These are phyloP conservation scores for Cephalotrichum gorgonifer DNA, from an alignment of 2,329 filamentous ascomycete genomes.

Conservation along the genomic window DNA sequence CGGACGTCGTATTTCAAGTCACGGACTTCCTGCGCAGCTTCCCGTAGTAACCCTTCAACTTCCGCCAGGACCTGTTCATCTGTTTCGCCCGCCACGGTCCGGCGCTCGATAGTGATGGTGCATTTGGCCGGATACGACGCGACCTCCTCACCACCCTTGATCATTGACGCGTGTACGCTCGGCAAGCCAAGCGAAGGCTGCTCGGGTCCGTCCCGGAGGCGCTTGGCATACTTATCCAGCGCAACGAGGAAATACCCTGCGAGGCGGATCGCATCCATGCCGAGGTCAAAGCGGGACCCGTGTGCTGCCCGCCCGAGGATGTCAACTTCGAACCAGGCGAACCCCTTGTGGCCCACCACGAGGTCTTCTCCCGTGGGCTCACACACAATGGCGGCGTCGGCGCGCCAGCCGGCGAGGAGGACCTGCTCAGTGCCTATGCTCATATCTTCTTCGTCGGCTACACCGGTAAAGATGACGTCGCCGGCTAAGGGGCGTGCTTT, in stretches of 20 bases:
- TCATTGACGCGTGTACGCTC: constrained; percentile 34
- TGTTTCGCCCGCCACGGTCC: constrained; percentile 34
- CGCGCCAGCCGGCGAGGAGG: constrained; percentile 38
- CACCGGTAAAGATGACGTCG: constrained; percentile 40
- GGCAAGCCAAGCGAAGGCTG: constrained; percentile 24
- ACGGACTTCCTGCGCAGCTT: constrained; percentile 18
- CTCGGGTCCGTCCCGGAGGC: constrained; percentile 16
- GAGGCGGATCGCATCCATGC: constrained; percentile 37
- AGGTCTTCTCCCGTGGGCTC: constrained; percentile 35
- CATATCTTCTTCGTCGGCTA: constrained; percentile 41
- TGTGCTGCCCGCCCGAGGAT: constrained; percentile 30
- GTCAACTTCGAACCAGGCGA: constrained; percentile 32
- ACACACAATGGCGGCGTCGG: constrained; percentile 38
- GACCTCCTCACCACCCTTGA: constrained; percentile 38
- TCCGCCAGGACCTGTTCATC: constrained; percentile 23
- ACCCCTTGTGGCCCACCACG: constrained; percentile 38
- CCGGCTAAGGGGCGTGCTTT: constrained; percentile 29
- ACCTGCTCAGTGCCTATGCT: constrained; percentile 41
- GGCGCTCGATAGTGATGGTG: constrained; percentile 34
- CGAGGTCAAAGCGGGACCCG: constrained; percentile 30
- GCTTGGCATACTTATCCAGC: constrained; percentile 28
- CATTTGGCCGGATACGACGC: constrained; percentile 41
- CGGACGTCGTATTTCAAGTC: constrained; percentile 29
- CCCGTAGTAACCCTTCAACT: constrained; percentile 23
- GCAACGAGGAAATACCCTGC: constrained; percentile 35